Evolutionary conservation across 805 yeast genomes (phyloP), one percentile per base, ranked within the genome.

Genomic region (Spathaspora arborariae): DNA sequence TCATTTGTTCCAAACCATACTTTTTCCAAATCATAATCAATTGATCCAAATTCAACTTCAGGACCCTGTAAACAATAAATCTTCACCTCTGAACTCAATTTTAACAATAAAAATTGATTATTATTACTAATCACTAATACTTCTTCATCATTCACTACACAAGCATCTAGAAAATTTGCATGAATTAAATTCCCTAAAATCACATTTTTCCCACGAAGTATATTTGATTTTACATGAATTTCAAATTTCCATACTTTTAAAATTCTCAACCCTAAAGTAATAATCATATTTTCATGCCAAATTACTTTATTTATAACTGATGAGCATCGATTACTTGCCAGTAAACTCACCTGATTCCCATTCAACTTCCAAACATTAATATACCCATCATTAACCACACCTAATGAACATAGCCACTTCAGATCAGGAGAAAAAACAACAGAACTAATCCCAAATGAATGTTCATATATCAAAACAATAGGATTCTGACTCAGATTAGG

Each of bases 331-430:
- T 85, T 85, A 33, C 81, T 75, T 0, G 82, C 79, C 18, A 63
- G 58, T 19, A 30, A 15, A n/a, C 20, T 13, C 15, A 13, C 43
- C n/a, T n/a, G n/a, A 41, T 18, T 3, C 34, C 15, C 35, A 24
- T 15, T 50, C 11, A 76, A 56, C 41, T 61, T 69, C 91, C 92
- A 85, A 7, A 86, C 62, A 52, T 80, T 77, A 10, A 85, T 56
- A 47, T 73, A 82, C 1, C 91, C 89, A 58, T 85, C 94, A 53
- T 81, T 82, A 2, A 81, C 67, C n/a, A 78, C 65, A 0, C 92
- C 92, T 41, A 84, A 61, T 8, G 88, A 81, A 27, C 84, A 77
- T 27, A 85, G 62, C 46, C 59, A 68, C 36, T 62, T 67, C 44
- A 84, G 82, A 50, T 81, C 79, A 0, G 81, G 80, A 0, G 87